Evolutionary conservation across 345 rosid genomes (phyloP).

Genomic region (Dovyalis caffra): DNA sequence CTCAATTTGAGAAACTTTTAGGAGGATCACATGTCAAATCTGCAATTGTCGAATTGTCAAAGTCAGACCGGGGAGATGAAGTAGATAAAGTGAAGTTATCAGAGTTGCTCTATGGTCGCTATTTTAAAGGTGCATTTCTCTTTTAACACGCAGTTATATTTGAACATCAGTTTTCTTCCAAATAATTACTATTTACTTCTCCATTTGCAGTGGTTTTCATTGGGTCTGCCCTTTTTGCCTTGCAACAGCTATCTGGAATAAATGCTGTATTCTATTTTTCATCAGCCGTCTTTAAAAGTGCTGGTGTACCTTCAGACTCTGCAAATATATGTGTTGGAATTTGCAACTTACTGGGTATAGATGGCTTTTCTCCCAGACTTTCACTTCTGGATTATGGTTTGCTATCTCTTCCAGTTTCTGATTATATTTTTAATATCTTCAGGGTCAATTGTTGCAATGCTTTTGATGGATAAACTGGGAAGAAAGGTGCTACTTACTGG

Average conservation of each 20-base stretch:
- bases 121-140: constrained; percentile 54
- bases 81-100: constrained; percentile 56
- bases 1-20: constrained; percentile 68
- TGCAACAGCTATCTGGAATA: constrained; percentile 97
- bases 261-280: constrained; percentile 96
- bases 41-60: constrained; percentile 76
- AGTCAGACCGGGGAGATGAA: constrained; percentile 69
- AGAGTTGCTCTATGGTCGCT: constrained; percentile 66
- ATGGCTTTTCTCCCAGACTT: constrained; percentile 9
- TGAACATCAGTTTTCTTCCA: constrained; percentile 15
- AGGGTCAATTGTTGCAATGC: constrained; percentile 75
- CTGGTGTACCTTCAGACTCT: constrained; percentile 83
- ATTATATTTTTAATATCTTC: constrained; percentile 23
- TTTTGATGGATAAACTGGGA: constrained; percentile 93
- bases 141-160: constrained; percentile 18
- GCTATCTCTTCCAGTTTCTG: constrained; percentile 6
- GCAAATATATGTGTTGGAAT: constrained; percentile 82
- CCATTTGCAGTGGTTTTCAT: constrained; percentile 90
- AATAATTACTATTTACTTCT: constrained; percentile 37
- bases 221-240: constrained; percentile 89
- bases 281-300: constrained; percentile 84
- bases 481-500: constrained; percentile 82
- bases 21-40: constrained; percentile 71
- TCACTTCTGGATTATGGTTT: constrained; percentile 14
- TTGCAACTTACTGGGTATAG: constrained; percentile 72